Evolutionary conservation across 306 rosid species (phyloP), one percentile per base, ranked within the genome.

Genomic region (Morella rubra): DNA sequence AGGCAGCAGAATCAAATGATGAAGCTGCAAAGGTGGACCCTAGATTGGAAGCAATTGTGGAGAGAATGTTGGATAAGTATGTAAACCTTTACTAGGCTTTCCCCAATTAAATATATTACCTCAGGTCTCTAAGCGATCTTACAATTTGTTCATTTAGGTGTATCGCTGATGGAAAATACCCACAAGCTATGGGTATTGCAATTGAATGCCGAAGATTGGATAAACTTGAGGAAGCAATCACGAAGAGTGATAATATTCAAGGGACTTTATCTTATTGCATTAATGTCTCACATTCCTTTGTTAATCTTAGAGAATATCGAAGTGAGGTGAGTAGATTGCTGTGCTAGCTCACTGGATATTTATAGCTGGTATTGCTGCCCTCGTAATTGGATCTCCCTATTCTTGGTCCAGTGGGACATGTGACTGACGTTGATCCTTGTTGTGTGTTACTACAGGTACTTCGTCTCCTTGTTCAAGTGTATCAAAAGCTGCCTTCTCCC

Each of bases 111-210:
- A 49, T 69, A 42, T 69, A 19, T 19, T 49, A 20, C 73, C 69
- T 66, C 49, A 62, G 40, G 74, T 69, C 44, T 56, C 44, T 13
- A 13, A 66, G 45, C 32, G 64, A 53, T 66, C 74, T 67, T 77
- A 82, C 68, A 44, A 70, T 73, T 68, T 64, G 12, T 41, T 56
- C 45, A 56, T 78, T 49, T 80, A 95, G 99, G 92, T 95, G 99
- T 78, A 95, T 92, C 46, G 56, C 83, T 77, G 97, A 95, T 82
- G 99, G 99, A 49, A 95, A 91, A 78, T 92, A 90, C 86, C 97
- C 91, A 49, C 99, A 95, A 84, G 99, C 97, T 70, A 92, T 95
- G 97, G 99, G 99, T 55, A 95, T 89, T 82, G 93, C 99, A 72
- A 88, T 92, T 75, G 99, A 95, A 83, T 95, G 99, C 89, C 85